These are phyloP conservation scores for Talaromyces sp. DNA, from an alignment of 2,329 filamentous ascomycete genomes.

Conservation along the genomic window DNA sequence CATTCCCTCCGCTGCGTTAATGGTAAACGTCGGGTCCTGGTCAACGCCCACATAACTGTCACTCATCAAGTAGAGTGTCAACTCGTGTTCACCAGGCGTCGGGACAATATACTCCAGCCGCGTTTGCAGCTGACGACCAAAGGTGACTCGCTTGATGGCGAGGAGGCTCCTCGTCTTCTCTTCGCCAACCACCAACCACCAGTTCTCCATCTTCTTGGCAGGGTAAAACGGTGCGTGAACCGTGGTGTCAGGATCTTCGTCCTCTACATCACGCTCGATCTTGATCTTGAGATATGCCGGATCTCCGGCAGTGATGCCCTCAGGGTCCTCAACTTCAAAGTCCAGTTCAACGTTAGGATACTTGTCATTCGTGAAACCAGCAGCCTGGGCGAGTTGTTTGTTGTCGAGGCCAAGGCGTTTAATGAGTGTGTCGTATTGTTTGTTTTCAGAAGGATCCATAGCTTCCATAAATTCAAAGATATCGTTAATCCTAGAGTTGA, in stretches of 20 bases:
- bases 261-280: slow-evolving; percentile 69
- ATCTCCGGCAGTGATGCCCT: slow-evolving; percentile 71
- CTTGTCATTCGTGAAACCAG: slow-evolving; percentile 89
- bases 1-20: slow-evolving; percentile 85
- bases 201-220: slow-evolving; percentile 87
- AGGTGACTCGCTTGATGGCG: slow-evolving; percentile 90
- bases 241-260: slow-evolving; percentile 68
- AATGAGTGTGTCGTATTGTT: slow-evolving; percentile 70
- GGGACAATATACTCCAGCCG: slow-evolving; percentile 85
- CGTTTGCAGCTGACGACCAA: slow-evolving; percentile 70
- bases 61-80: slow-evolving; percentile 93
- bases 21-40: slow-evolving; percentile 83
- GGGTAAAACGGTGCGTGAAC: slow-evolving; percentile 97
- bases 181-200: slow-evolving; percentile 96
- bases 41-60: slow-evolving; percentile 96
- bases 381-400: slow-evolving; percentile 78
- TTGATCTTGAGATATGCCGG: slow-evolving; percentile 78
- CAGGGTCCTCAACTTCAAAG: slow-evolving; percentile 75
- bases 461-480: slow-evolving; percentile 98
- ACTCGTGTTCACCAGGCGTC: slow-evolving; percentile 73
- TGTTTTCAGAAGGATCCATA: slow-evolving; percentile 93
- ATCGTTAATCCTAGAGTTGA: slow-evolving; percentile 67
- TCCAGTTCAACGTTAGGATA: slow-evolving; percentile 93
- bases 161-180: slow-evolving; percentile 81
- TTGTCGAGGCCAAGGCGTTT: slow-evolving; percentile 73